A percentile compares a stretch with the other conserved stretches of the same genome.
Evolutionary conservation across 495 filamentous ascomycete species (phyloP).

Genomic region (Aspergillus olivimuriae): DNA sequence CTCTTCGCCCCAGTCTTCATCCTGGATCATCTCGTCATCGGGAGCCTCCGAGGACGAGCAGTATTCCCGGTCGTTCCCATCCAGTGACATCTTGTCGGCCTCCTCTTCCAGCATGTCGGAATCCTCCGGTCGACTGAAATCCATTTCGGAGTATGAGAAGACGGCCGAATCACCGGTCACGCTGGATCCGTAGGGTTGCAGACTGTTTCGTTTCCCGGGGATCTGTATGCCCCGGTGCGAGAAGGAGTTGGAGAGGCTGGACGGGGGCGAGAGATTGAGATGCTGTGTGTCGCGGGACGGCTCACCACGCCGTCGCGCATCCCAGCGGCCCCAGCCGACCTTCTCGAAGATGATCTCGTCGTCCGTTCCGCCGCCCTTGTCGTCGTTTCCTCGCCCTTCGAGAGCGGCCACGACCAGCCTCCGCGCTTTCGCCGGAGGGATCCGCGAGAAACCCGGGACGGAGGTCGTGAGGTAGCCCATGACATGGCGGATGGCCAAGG

Average conservation of each 20-base stretch:
- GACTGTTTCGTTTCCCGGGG: slow-evolving; percentile 45
- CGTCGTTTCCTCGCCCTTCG: slow-evolving; percentile 62
- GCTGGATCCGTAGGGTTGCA: slow-evolving; percentile 52
- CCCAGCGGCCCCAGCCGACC: slow-evolving; percentile 96
- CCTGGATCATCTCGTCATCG: slow-evolving; percentile 52
- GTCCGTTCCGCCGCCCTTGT: slow-evolving; percentile 55
- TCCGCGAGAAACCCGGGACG: slow-evolving; percentile 86
- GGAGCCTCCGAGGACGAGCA: slow-evolving; percentile 69
- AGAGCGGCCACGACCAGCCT: slow-evolving; percentile 80
- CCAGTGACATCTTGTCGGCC: slow-evolving; percentile 94
- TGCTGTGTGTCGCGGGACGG: slow-evolving; percentile 41
- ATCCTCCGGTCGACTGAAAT: slow-evolving; percentile 45
- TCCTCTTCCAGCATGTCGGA: slow-evolving; percentile 73
- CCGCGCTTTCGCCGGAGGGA: slow-evolving; percentile 86
- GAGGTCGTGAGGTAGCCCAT: slow-evolving; percentile 89
- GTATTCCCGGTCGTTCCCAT: slow-evolving; percentile 60
- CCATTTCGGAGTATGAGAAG: slow-evolving; percentile 63
- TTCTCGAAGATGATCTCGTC: slow-evolving; percentile 90
- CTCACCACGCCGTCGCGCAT: slow-evolving; percentile 69
- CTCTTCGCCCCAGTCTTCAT: slow-evolving; percentile 63
- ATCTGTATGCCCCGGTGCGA: slow-evolving; percentile 60
- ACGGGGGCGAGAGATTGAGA: slow-evolving; percentile 35
- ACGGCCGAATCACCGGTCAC: slow-evolving; percentile 62
- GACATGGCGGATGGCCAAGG: slow-evolving; percentile 88
- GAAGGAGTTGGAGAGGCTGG: slow-evolving; percentile 47